A percentile compares a stretch with the other conserved stretches of the same genome.
These are phyloP conservation scores for Podila epicladia DNA, from an alignment of 192 early-diverging fungal species.

Conservation along the genomic window DNA sequence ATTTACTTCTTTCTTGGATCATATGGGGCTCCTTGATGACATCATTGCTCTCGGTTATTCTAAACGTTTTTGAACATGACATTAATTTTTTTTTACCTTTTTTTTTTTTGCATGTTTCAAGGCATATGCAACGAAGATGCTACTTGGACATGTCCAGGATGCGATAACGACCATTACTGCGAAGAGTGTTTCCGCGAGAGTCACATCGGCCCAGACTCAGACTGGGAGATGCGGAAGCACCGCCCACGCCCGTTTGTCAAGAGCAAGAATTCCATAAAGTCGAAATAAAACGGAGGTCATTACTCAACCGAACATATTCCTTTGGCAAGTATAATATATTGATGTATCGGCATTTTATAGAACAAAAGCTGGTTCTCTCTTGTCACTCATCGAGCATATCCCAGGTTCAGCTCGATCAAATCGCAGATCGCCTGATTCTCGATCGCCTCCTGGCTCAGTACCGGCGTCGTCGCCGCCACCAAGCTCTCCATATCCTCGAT, in stretches of 20 bases:
- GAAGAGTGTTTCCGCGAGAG: constrained; percentile 63
- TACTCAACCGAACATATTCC: background rate
- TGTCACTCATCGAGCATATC: too few relatives aligned
- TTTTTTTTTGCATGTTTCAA: constrained; percentile 4
- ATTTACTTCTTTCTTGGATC: background rate
- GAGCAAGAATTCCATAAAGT: background rate
- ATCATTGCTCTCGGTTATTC: background rate
- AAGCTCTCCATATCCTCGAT: background rate
- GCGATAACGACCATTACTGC: constrained; percentile 71
- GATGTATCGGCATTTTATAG: too few relatives aligned
- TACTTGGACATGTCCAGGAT: constrained; percentile 62
- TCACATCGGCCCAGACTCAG: constrained; percentile 55
- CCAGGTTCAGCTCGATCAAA: constrained; percentile 50
- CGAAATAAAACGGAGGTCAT: background rate
- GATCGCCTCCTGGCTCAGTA: constrained; percentile 19
- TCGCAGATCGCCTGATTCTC: constrained; percentile 52
- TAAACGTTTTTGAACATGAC: too few relatives aligned
- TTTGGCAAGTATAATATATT: background rate
- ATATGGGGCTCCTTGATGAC: background rate
- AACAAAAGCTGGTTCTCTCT: too few relatives aligned
- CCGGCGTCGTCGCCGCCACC: constrained; percentile 3
- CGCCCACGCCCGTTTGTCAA: constrained; percentile 43
- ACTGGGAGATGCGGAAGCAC: constrained; percentile 53
- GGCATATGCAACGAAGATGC: constrained; percentile 72
- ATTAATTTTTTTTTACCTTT: background rate